Base-by-base conservation (phyloP, 2,329 filamentous ascomycete genomes). In the Stagonosporopsis tanaceti region DNA sequence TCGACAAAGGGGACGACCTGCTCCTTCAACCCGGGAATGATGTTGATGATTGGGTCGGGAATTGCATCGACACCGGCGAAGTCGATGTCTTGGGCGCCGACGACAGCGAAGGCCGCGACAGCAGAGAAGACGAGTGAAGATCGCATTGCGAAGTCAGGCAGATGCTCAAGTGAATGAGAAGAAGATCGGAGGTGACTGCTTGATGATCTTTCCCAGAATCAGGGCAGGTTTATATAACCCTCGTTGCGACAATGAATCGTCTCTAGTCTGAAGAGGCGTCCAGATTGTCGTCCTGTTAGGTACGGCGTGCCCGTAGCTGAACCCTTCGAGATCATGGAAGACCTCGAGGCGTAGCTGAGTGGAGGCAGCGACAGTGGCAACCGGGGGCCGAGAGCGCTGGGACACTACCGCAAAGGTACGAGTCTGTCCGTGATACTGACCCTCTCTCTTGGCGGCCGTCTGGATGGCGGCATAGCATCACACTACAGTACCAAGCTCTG, bases 51-150 rank as follows among this genome's bases (percentile, higher is more conserved):
- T 12, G 47, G 47, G 20, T 50, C 47, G 12, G 47, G 37, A 41
- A 17, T 41, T 24, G 47, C 47, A 25, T 50, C 47, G 7, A 50
- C 37, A 7, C 47, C 47, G 17, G 47, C 37, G n/a, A 50, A 50
- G 20, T 41, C 47, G 27, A 50, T 50, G 20, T 50, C 47, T 41
- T 50, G 47, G 30, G 47, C 47, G n/a, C 37, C 27, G 24, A 48
- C 46, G 12, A 39, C 46, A 30, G 35, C 35, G 15, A 48, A 39
- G 4, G 34, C 35, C 22, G 46, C 46, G 5, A 24, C 25, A 9
- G 46, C 24, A 4, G 35, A 39, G 24, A 48, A 3, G 15, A 48
- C 35, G 20, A 48, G 9, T 39, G 35, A 28, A 28, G 34, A 48
- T 9, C 46, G 35, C 46, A 48, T 48, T 20, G 34, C 25, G 17